Conservation (phyloP, 495 filamentous ascomycete species). For the Penicillium canescens region DNA sequence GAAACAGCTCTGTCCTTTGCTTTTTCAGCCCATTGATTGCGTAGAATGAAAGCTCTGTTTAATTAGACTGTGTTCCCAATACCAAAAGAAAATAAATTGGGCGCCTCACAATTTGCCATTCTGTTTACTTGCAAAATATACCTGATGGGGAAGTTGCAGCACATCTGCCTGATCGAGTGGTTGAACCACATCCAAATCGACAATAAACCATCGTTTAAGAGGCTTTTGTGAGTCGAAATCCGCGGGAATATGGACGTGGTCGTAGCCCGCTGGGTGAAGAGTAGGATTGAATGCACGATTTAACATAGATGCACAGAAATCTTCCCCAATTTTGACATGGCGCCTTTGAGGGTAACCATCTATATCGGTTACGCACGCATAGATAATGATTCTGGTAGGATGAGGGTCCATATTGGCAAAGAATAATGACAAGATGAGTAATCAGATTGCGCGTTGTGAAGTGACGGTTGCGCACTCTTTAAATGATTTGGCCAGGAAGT, state of each 20-base stretch:
- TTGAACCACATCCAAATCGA: conserved; percentile 22
- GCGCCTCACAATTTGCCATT: conserved; percentile 21
- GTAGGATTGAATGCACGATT: conserved; percentile 14
- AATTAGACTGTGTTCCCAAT: conserved; percentile 1
- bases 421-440: not conserved
- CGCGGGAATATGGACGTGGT: conserved; percentile 26
- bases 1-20: conserved; percentile 18
- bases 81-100: not conserved
- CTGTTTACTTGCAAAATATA: conserved; percentile 25
- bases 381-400: conserved; percentile 11
- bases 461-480: too few species aligned
- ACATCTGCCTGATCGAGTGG: conserved; percentile 13
- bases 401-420: not conserved
- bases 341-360: conserved; percentile 19
- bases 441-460: not conserved
- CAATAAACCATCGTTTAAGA: conserved; percentile 26
- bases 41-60: conserved; percentile 18
- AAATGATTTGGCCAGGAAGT: too few species aligned
- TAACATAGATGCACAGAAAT: conserved; percentile 14
- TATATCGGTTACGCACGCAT: conserved; percentile 23
- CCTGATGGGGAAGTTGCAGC: conserved; percentile 18
- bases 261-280: conserved; percentile 17
- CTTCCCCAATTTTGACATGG: conserved; percentile 18
- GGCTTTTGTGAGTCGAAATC: conserved; percentile 22
- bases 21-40: conserved; percentile 15